Conservation (phyloP, 78 protist genomes). For the Chrysochromulina tobinii region DNA sequence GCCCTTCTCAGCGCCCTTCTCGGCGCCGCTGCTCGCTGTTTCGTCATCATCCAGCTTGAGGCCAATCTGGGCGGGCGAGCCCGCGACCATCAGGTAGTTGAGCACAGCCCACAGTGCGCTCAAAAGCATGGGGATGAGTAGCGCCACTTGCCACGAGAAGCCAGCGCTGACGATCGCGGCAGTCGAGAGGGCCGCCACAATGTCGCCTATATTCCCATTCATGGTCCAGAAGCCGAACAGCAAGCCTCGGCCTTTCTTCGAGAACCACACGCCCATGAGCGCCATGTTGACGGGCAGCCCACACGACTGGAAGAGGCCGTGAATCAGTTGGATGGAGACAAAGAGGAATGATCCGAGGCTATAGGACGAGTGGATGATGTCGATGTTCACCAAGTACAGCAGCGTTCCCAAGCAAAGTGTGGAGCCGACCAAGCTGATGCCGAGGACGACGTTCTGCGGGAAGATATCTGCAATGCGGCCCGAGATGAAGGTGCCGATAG, state of each 20-base stretch:
- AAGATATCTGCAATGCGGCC: conserved; percentile 1
- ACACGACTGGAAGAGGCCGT: conserved; percentile 29
- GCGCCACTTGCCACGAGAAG: not conserved
- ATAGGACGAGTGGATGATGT: not conserved
- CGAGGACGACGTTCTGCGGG: not conserved
- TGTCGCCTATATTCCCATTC: not conserved
- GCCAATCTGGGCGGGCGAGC: no score
- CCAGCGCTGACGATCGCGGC: not conserved
- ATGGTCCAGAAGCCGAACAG: conserved; percentile 20
- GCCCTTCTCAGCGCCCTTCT: not conserved
- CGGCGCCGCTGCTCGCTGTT: not conserved
- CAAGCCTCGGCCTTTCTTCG: conserved; percentile 10
- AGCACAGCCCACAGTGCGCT: not conserved
- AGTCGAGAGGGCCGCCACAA: not conserved
- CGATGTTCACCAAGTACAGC: not conserved
- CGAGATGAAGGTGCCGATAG: conserved; percentile 14
- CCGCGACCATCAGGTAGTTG: not conserved
- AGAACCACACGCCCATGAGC: conserved; percentile 23
- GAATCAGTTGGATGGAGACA: not conserved
- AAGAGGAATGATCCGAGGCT: not conserved
- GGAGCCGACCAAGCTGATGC: conserved; percentile 8
- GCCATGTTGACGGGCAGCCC: not conserved
- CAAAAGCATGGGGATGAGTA: not conserved
- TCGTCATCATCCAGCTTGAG: no score
- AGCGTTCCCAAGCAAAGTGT: not conserved